Evolutionary conservation across 148 eudicot species (phyloP).

Genomic region (Vaccinium macrocarpon): DNA sequence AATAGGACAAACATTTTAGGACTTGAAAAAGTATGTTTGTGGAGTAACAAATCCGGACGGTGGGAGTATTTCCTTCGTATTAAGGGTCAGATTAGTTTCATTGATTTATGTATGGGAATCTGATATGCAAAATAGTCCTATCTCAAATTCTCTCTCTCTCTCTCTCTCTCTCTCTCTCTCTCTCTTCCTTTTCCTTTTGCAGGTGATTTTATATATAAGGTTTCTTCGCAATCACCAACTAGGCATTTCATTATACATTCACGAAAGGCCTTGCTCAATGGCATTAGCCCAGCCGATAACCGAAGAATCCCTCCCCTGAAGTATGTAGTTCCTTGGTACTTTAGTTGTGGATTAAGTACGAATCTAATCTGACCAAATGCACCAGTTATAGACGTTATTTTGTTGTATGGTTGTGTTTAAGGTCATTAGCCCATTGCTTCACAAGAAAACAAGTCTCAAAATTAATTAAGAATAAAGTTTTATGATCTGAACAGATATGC

Average conservation of each 20-base stretch:
- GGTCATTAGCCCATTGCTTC: background rate
- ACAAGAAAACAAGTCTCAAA: background rate
- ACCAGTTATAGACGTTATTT: background rate
- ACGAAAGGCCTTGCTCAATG: constrained; percentile 93
- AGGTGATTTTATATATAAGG: constrained; percentile 96
- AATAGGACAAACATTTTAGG: no score
- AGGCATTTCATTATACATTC: constrained; percentile 94
- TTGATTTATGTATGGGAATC: background rate
- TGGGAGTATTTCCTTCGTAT: background rate
- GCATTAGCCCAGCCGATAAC: constrained; percentile 93
- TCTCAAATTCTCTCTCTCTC: background rate
- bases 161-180: background rate
- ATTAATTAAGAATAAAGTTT: background rate
- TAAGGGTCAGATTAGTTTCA: background rate
- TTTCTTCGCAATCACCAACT: constrained; percentile 94
- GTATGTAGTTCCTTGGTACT: constrained; percentile 40
- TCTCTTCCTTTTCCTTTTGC: constrained; percentile 18
- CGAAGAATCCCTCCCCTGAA: constrained; percentile 88
- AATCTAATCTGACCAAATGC: background rate
- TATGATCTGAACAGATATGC: background rate
- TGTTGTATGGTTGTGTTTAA: background rate
- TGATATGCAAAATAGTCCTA: background rate
- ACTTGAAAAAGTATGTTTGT: no score
- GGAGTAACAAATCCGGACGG: no score
- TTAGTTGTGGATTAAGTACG: background rate